Conservation (phyloP, 2,329 filamentous ascomycete genomes). For the Pseudocercospora eumusae region DNA sequence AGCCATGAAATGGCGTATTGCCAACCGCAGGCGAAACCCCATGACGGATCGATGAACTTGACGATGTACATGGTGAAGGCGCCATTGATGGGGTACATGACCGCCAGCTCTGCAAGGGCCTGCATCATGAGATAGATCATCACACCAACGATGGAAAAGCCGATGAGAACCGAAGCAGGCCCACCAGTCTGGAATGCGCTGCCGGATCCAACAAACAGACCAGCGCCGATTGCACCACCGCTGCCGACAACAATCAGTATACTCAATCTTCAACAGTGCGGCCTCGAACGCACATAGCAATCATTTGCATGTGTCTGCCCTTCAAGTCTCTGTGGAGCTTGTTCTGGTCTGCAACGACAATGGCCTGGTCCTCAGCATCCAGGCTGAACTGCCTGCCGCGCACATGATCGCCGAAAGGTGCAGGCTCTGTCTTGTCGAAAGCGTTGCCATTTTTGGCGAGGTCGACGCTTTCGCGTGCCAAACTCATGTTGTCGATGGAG, state of each 20-base stretch:
- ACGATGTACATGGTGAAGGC: conserved; percentile 41
- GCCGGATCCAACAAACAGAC: conserved; percentile 56
- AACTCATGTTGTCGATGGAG: conserved; percentile 5
- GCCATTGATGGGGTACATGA: conserved; percentile 40
- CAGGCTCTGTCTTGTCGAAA: conserved; percentile 4
- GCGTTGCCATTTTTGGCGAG: conserved; percentile 10
- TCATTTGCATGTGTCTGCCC: conserved; percentile 43
- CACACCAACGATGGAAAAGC: conserved; percentile 45
- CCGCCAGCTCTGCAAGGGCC: conserved; percentile 41
- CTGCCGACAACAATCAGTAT: conserved; percentile 12
- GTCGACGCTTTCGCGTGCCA: conserved; percentile 7
- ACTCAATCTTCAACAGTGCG: not conserved
- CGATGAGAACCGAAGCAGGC: conserved; percentile 51
- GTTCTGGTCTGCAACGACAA: conserved; percentile 27
- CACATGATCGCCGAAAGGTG: conserved; percentile 20
- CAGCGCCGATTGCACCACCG: conserved; percentile 50
- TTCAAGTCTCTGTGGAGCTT: conserved; percentile 36
- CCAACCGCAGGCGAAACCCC: conserved; percentile 38
- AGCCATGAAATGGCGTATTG: conserved; percentile 39
- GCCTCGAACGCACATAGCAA: conserved; percentile 34
- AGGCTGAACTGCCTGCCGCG: conserved; percentile 25
- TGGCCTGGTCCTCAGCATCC: conserved; percentile 18
- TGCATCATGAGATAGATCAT: conserved; percentile 42
- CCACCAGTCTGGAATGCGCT: conserved; percentile 51
- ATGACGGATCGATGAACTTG: conserved; percentile 42